phyloP scores from a whole-genome alignment of 768 basidiomycete genomes.

The Mycena sanguinolenta region DNA sequence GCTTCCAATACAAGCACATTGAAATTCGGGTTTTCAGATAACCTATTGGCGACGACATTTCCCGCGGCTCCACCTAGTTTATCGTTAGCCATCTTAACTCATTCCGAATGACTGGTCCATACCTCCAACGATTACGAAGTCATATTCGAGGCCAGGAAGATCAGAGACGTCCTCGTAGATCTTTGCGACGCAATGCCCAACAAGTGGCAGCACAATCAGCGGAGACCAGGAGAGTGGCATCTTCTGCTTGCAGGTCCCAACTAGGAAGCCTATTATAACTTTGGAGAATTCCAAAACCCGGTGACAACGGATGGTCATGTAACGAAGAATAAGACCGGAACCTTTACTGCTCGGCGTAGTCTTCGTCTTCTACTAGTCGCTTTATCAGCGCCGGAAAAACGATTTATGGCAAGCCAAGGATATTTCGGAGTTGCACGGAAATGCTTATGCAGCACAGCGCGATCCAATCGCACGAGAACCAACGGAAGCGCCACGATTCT shows the following conservation, averaged over 20 bases:
- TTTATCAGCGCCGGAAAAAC: no score
- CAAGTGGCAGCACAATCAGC: background rate
- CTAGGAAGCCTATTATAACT: background rate
- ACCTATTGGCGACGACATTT: slow-evolving; percentile 1
- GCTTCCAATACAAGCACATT: background rate
- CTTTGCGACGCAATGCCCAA: slow-evolving; percentile 2
- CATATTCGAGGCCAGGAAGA: slow-evolving; percentile 1
- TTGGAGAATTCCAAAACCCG: no score
- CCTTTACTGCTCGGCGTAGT: no score
- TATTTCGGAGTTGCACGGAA: no score
- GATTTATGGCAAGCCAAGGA: no score
- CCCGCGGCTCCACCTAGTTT: background rate
- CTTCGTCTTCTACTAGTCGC: no score
- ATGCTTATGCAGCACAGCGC: no score
- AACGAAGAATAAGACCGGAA: no score
- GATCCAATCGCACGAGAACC: no score
- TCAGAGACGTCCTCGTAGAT: background rate
- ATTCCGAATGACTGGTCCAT: background rate
- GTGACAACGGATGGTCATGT: no score
- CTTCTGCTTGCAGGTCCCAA: background rate
- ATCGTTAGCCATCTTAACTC: background rate
- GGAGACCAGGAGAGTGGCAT: background rate
- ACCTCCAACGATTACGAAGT: slow-evolving; percentile 1
- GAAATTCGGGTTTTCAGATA: background rate
- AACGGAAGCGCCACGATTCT: no score